phyloP scores from a whole-genome alignment of 768 basidiomycete species.

The Crepidotus variabilis region DNA sequence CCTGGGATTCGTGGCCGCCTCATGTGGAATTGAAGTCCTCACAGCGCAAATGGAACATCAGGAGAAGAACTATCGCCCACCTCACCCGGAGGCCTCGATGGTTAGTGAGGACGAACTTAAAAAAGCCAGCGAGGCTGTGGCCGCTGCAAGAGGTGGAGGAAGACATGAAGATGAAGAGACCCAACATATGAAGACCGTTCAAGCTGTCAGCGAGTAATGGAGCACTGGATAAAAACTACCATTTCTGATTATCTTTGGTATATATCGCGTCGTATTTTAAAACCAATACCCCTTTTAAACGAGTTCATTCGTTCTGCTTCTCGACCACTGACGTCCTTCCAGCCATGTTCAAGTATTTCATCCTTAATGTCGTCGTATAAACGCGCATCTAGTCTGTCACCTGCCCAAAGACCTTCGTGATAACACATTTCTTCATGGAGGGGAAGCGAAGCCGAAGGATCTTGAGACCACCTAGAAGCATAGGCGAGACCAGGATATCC shows the following conservation, averaged over 20 bases:
- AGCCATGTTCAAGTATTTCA: too few relatives aligned
- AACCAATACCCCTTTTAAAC: too few relatives aligned
- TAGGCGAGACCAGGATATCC: too few relatives aligned
- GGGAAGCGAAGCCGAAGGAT: too few relatives aligned
- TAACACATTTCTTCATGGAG: too few relatives aligned
- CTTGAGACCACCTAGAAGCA: too few relatives aligned
- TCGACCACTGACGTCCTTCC: too few relatives aligned
- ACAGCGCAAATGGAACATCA: constrained; percentile 74
- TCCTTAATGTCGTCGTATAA: too few relatives aligned
- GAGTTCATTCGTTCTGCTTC: too few relatives aligned
- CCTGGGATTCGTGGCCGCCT: constrained; percentile 91
- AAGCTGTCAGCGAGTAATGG: constrained; percentile 13
- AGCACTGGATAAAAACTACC: background rate
- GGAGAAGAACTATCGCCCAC: constrained; percentile 56
- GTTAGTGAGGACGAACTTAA: constrained; percentile 59
- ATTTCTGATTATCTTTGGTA: background rate
- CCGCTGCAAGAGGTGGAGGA: constrained; percentile 4
- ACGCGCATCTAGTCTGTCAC: too few relatives aligned
- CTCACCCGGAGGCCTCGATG: constrained; percentile 76
- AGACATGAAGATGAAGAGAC: constrained; percentile 8
- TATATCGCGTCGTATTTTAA: background rate
- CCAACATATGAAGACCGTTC: constrained; percentile 15
- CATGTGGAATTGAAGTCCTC: constrained; percentile 49
- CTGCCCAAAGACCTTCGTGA: too few relatives aligned
- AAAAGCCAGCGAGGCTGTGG: constrained; percentile 18